A percentile compares a stretch with the other conserved stretches of the same genome.
Conservation (phyloP, 495 filamentous ascomycete species). For the Zalerion maritima region DNA sequence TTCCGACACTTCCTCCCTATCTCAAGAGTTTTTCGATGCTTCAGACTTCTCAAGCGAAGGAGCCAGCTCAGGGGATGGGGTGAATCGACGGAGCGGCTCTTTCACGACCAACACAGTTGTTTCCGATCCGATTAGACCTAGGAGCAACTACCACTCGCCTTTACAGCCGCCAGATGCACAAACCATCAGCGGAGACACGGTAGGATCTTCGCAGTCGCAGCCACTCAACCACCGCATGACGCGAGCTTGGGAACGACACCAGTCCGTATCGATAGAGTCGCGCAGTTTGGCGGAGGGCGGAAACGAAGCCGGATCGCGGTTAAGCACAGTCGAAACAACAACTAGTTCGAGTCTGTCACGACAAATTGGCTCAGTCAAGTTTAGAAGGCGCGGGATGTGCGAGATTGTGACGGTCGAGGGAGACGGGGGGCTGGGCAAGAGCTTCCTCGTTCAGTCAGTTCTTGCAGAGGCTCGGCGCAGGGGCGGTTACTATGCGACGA, state of each 20-base stretch:
- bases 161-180: constrained; percentile 15
- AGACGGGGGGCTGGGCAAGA: constrained; percentile 68
- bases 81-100: constrained; percentile 19
- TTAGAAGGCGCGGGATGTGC: constrained; percentile 51
- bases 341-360: constrained; percentile 25
- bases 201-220: constrained; percentile 20
- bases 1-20: constrained; percentile 38
- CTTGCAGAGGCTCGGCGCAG: constrained; percentile 54
- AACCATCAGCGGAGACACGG: constrained; percentile 20
- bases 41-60: constrained; percentile 36
- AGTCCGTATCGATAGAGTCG: constrained; percentile 20
- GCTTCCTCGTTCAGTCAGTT: constrained; percentile 63
- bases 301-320: constrained; percentile 4
- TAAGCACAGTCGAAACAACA: constrained; percentile 9
- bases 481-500: constrained; percentile 65
- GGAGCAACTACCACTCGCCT: constrained; percentile 20
- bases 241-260: constrained; percentile 24
- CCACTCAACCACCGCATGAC: constrained; percentile 12
- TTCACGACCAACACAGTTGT: constrained; percentile 38
- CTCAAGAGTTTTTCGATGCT: constrained; percentile 39
- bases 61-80: constrained; percentile 31
- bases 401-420: constrained; percentile 71
- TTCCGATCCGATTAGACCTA: constrained; percentile 28
- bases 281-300: constrained; percentile 16
- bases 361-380: constrained; percentile 37